phyloP scores from a whole-genome alignment of 768 basidiomycete genomes.

The Trametes coccinea region DNA sequence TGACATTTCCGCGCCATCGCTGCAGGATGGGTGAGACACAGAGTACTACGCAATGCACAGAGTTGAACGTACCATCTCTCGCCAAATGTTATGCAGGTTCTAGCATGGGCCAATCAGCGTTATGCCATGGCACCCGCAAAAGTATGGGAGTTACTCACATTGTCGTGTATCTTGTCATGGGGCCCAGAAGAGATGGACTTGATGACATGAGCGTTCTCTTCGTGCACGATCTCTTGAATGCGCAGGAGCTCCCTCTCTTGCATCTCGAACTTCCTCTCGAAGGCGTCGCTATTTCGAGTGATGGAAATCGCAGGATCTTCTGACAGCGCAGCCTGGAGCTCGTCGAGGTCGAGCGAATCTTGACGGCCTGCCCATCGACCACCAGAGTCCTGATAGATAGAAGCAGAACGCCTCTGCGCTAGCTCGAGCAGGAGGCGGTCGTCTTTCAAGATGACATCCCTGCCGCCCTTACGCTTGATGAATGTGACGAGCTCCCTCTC shows the following conservation, averaged over 20 bases:
- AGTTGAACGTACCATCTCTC: slow-evolving; percentile 45
- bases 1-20: slow-evolving; percentile 56
- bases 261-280: slow-evolving; percentile 49
- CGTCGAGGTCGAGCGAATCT: slow-evolving; percentile 3
- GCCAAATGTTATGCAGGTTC: slow-evolving; percentile 53
- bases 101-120: slow-evolving; percentile 22
- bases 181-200: slow-evolving; percentile 42
- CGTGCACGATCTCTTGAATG: slow-evolving; percentile 31
- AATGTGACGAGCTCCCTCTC: slow-evolving; percentile 5
- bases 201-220: slow-evolving; percentile 42
- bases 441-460: neutral
- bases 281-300: slow-evolving; percentile 41
- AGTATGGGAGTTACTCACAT: slow-evolving; percentile 25
- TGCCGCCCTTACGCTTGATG: neutral
- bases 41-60: neutral
- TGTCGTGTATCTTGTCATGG: slow-evolving; percentile 46
- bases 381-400: neutral
- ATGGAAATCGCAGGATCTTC: slow-evolving; percentile 33
- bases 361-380: neutral
- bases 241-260: slow-evolving; percentile 42
- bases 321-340: slow-evolving; percentile 3
- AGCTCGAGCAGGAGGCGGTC: slow-evolving; percentile 3
- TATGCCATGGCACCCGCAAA: neutral
- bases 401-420: neutral
- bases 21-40: slow-evolving; percentile 17